Conservation (phyloP, 1,284 basidiomycete species). For the Exsudoporus floridanus region DNA sequence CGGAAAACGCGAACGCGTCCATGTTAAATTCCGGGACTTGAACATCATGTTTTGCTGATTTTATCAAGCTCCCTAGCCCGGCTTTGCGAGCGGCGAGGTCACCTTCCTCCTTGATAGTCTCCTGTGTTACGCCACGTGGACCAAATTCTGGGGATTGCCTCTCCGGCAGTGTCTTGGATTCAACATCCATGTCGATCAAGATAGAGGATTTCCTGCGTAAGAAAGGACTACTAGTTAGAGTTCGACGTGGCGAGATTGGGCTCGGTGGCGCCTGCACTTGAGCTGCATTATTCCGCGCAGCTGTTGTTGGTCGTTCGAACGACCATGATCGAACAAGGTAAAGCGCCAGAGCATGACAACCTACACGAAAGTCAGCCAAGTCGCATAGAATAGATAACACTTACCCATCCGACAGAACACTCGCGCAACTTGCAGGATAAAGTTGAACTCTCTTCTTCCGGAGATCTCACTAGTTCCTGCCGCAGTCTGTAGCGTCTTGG, state of each 20-base stretch:
- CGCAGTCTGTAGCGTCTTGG: constrained; percentile 87
- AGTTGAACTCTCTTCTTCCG: constrained; percentile 85
- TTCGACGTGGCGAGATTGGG: constrained; percentile 42
- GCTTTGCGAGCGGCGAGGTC: constrained; percentile 65
- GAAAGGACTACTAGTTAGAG: constrained; percentile 54
- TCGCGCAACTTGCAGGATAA: constrained; percentile 88
- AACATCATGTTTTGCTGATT: constrained; percentile 83
- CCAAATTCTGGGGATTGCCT: constrained; percentile 46
- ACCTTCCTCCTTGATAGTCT: constrained; percentile 47
- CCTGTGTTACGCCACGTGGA: constrained; percentile 26
- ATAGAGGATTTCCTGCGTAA: constrained; percentile 68
- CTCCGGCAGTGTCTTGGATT: constrained; percentile 59
- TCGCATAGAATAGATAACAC: constrained; percentile 26
- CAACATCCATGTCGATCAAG: constrained; percentile 85
- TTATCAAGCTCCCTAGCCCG: constrained; percentile 80
- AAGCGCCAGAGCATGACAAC: constrained; percentile 89
- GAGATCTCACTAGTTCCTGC: constrained; percentile 90
- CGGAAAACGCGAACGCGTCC: constrained; percentile 61
- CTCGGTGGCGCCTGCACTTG: constrained; percentile 36
- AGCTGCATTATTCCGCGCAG: constrained; percentile 9
- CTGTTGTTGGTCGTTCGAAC: constrained; percentile 71
- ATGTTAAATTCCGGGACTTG: constrained; percentile 86
- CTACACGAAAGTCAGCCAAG: constrained; percentile 42
- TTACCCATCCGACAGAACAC: constrained; percentile 91
- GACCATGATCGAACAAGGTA: constrained; percentile 88